Evolutionary conservation across 2,329 filamentous ascomycete species (phyloP), one percentile per base, ranked within the genome.

Genomic region (Exophiala sp.): DNA sequence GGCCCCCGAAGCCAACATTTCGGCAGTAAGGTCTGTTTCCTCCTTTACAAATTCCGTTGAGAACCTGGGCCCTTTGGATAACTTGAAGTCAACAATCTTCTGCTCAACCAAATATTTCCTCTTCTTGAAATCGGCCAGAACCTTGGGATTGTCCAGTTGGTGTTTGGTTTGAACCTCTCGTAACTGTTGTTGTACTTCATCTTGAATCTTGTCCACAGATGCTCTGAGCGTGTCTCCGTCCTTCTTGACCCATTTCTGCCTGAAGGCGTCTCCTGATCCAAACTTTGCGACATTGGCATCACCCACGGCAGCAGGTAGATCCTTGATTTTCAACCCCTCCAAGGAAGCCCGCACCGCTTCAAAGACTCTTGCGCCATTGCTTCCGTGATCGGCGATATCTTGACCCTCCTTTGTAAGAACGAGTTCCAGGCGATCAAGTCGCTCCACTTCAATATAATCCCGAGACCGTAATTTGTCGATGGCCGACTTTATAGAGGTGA

Each of bases 201-300:
- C 93, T 62, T 83, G 74, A 62, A 97, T 91, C 18, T 83, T 80
- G 16, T 94, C 81, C 58, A 77, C 76, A 64, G 64, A 68, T 43
- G 76, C 72, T 51, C 77, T 73, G 53, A 82, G 67, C 43, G 76
- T 70, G 51, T 81, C 73, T 40, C 73, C 72, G 57, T 81, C 77
- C 65, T 83, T 84, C 66, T 81, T 82, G 55, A 83, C 77, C 81
- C 81, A 84, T 58, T 79, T 80, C 62, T 76, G 74, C 69, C 79
- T 94, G 75, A 97, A 95, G 27, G 91, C 91, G 73, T 93, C 95
- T 62, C 89, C 89, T 67, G 93, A 86, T n/a, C 93, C 93, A 53
- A 96, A 75, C 72, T 73, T 73, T 49, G 71, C 71, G 43, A 67
- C 69, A 22, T 72, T 70, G 21, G 56, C 52, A 61, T 73, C 71